These are phyloP conservation scores for Fusarium transvaalense DNA, from an alignment of 2,329 filamentous ascomycete species.

Conservation along the genomic window DNA sequence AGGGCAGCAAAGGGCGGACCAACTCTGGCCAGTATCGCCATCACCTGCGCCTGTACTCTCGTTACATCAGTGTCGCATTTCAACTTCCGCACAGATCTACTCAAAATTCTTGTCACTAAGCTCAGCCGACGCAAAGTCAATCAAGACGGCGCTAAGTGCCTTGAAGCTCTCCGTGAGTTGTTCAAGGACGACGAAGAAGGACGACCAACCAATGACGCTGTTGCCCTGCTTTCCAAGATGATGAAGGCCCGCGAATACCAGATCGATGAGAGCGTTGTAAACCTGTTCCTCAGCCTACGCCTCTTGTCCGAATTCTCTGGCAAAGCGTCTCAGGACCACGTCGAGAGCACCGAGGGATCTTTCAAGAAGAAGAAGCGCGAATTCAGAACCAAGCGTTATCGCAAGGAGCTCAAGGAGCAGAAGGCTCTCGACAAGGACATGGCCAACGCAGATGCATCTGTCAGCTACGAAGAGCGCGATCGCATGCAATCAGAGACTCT, in stretches of 20 bases:
- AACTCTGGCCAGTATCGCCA: conserved; percentile 78
- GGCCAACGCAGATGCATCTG: conserved; percentile 88
- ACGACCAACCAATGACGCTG: conserved; percentile 86
- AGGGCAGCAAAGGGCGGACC: conserved; percentile 56
- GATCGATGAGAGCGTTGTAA: conserved; percentile 86
- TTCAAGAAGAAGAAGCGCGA: conserved; percentile 77
- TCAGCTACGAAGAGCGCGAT: conserved; percentile 92
- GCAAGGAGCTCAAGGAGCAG: conserved; percentile 86
- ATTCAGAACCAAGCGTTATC: conserved; percentile 88
- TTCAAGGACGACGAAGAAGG: conserved; percentile 93
- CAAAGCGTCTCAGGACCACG: conserved; percentile 82
- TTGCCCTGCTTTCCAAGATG: conserved; percentile 90
- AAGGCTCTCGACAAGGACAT: conserved; percentile 94
- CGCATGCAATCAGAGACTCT: conserved; percentile 95
- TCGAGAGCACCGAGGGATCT: conserved; percentile 70
- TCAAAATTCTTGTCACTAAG: conserved; percentile 89
- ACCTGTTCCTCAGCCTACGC: conserved; percentile 90
- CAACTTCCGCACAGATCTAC: conserved; percentile 90
- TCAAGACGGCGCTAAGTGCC: conserved; percentile 80
- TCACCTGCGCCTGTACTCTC: conserved; percentile 86
- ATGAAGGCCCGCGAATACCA: conserved; percentile 89
- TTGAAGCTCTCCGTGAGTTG: conserved; percentile 81
- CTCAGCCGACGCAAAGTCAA: conserved; percentile 80
- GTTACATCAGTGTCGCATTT: conserved; percentile 90
- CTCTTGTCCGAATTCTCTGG: conserved; percentile 88